Base-by-base conservation (phyloP, 2,329 filamentous ascomycete genomes). In the Aureobasidium namibiae region DNA sequence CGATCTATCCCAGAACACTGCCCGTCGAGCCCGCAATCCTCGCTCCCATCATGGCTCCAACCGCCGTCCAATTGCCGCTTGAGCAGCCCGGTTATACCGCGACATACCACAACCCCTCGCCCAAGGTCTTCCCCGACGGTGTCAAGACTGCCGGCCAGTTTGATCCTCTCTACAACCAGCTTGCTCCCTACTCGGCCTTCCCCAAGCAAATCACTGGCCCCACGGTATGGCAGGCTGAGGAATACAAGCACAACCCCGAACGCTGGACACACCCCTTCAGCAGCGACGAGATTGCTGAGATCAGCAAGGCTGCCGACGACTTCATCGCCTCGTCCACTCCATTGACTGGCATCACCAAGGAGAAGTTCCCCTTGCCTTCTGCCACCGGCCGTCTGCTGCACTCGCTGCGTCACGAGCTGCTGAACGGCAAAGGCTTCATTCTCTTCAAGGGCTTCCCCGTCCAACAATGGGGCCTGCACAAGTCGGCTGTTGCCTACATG, bases 401-500 rank as follows among this genome's bases (percentile, higher is more conserved):
- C 6, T 72, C 78, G 2, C 78, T 89, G 61, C 80, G 83, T 52
- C 76, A 80, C 18, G 86, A 89, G 62, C 76, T 89, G n/a, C 73
- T 95, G 59, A 83, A 95, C 69, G 90, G 89, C 64, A 94, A 94
- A 68, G 91, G 91, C 16, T 95, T 95, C 75, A 88, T 94, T 63
- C 81, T 95, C 14, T 94, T 95, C 78, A 95, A 94, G 71, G 85
- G 87, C 54, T 86, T 95, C 70, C 90, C 90, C 1, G 88, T 91
- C 1, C 68, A 81, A 44, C 70, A 81, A 73, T 96, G 91, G 91
- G 84, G 86, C 0, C 82, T 84, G 56, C 81, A 84, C 70, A 95
- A 95, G 75, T 89, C 84, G 11, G 90, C 90, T 8, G 85, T 90
- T 11, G 90, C 87, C n/a, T 95, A 95, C 75, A 92, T 95, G 86